Percentiles rank a stretch among this genome's conserved stretches.
These are phyloP conservation scores for Xerocomus nothofagi DNA, from an alignment of 1,284 basidiomycete genomes.

Conservation along the genomic window DNA sequence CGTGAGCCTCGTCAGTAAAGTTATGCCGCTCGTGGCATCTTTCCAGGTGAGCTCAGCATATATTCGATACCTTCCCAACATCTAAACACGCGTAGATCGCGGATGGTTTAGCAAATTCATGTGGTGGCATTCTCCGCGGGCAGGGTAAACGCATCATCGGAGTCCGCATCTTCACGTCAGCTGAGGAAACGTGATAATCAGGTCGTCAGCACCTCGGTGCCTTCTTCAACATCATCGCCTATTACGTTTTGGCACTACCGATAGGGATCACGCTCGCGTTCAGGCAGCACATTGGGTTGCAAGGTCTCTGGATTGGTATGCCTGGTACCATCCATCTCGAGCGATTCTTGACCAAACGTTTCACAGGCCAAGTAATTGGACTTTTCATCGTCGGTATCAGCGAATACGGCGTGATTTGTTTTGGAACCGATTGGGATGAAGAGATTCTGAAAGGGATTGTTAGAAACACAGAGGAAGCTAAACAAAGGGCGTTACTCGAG, in stretches of 20 bases:
- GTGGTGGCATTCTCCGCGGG: conserved; percentile 69
- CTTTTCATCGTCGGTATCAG: conserved; percentile 71
- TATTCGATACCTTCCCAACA: not conserved
- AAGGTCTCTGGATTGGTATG: conserved; percentile 69
- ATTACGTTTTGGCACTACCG: conserved; percentile 72
- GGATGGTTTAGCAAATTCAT: conserved; percentile 72
- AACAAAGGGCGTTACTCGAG: conserved; percentile 32
- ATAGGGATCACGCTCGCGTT: conserved; percentile 72
- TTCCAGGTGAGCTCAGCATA: conserved; percentile 55
- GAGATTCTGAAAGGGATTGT: conserved; percentile 55
- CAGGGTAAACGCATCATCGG: conserved; percentile 47
- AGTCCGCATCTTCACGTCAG: not conserved
- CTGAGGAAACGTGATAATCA: conserved; percentile 24
- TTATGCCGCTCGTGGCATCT: conserved; percentile 79
- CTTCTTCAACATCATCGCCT: conserved; percentile 72
- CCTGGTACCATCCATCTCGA: not conserved
- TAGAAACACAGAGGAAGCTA: conserved; percentile 53
- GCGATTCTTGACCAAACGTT: not conserved
- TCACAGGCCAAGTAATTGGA: conserved; percentile 66
- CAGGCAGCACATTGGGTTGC: conserved; percentile 49
- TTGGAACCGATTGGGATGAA: conserved; percentile 63
- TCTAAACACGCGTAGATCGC: conserved; percentile 43
- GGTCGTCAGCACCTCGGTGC: conserved; percentile 76
- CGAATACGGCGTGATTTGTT: conserved; percentile 65
- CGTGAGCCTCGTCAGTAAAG: conserved; percentile 59